Conservation (phyloP, 495 filamentous ascomycete species). For the Aspergillus leporis region DNA sequence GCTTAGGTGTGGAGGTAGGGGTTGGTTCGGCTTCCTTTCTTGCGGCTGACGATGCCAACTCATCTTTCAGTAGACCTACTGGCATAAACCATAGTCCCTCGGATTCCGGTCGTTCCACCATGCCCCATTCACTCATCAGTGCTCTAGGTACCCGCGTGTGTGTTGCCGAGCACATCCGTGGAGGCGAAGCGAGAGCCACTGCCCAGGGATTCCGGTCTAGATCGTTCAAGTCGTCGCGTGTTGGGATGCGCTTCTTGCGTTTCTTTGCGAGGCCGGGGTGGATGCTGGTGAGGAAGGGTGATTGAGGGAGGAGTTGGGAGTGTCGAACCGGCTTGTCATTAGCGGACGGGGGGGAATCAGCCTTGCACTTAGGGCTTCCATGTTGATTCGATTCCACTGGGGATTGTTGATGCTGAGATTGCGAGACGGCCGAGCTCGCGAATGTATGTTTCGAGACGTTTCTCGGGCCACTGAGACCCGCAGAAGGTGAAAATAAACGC, state of each 20-base stretch:
- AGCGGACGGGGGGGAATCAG: not conserved
- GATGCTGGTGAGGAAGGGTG: conserved; percentile 31
- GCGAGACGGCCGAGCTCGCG: conserved; percentile 4
- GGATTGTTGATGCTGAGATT: not conserved
- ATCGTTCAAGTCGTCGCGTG: conserved; percentile 44
- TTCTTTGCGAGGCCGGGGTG: conserved; percentile 18
- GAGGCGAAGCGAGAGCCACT: conserved; percentile 60
- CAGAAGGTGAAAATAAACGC: conserved; percentile 22
- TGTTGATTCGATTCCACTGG: not conserved
- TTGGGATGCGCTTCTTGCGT: conserved; percentile 28
- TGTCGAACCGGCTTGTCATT: conserved; percentile 15
- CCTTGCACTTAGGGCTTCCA: not conserved
- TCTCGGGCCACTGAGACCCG: not conserved
- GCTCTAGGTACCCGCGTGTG: conserved; percentile 54
- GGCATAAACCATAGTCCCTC: conserved; percentile 62
- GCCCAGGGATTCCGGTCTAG: conserved; percentile 48
- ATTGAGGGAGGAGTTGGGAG: conserved; percentile 45
- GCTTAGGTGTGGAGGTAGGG: not conserved
- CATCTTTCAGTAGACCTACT: conserved; percentile 40
- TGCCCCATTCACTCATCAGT: conserved; percentile 63
- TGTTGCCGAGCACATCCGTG: conserved; percentile 64
- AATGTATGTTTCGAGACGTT: conserved; percentile 3
- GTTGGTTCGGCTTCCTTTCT: conserved; percentile 1
- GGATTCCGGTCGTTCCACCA: conserved; percentile 54
- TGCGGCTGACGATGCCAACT: conserved; percentile 7